Evolutionary conservation across 1,284 basidiomycete species (phyloP), one percentile per base, ranked within the genome.

Genomic region (Stygiomarasmius scandens): DNA sequence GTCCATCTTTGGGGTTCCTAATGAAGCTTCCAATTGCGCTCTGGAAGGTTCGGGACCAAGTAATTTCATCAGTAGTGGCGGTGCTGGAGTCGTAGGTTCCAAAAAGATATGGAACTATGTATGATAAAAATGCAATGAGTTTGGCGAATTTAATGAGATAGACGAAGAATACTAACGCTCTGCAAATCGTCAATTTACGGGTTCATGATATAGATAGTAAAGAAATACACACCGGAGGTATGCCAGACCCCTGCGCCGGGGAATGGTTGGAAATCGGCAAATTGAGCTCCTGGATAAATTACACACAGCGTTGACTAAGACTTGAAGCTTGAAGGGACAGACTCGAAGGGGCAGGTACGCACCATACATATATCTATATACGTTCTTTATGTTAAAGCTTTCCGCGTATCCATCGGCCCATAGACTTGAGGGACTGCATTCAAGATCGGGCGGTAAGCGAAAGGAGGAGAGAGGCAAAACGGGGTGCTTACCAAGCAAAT

Each of bases 41-140:
- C 48, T 66, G 64, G 59, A 62, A 61, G 14, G 64, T 66, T 10
- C 47, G 16, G n/a, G 61, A 65, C 12, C 63, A 52, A 12, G 49
- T 54, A 2, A 41, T 52, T 49, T 64, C 60, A n/a, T 55, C 23
- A 3, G 55, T 27, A 10, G 58, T 58, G 1, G 62, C 63, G 1
- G 61, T 61, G 1, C 52, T 43, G 44, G 48, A 19, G 41, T 56
- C 52, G 55, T 45, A 64, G 10, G 61, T 63, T 8, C 63, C 63
- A 41, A 64, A 64, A 19, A 64, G 55, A 19, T 56, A 54, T 9
- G 36, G 55, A 2, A 64, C 63, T 64, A 38, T 16, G 24, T 22
- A n/a, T 29, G n/a, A 16, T 4, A 19, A 41, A 16, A 16, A n/a
- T 41, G n/a, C 4, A 16, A 16, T 9, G 38, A 19, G n/a, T n/a